These are phyloP conservation scores for Stramenopiles sp. DNA, from an alignment of 352 stramenopile species.

Conservation along the genomic window DNA sequence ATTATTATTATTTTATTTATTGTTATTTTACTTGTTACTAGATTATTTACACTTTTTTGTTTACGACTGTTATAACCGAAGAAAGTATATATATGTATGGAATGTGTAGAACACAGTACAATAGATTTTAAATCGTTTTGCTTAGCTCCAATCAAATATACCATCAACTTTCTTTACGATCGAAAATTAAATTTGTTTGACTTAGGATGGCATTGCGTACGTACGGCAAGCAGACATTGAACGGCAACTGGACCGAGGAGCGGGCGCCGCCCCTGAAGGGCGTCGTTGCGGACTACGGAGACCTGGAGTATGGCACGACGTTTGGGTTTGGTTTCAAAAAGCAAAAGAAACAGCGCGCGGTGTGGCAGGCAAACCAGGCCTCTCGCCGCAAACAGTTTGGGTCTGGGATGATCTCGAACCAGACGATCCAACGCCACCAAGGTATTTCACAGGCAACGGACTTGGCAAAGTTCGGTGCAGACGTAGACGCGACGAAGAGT, in stretches of 20 bases:
- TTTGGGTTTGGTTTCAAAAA: neutral
- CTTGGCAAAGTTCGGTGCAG: neutral
- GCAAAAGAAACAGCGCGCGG: neutral
- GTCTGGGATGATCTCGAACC: neutral
- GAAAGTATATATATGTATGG: too few relatives aligned
- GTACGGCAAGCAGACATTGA: neutral
- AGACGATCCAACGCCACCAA: neutral
- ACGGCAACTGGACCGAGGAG: neutral
- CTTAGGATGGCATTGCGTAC: neutral
- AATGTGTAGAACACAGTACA: too few relatives aligned
- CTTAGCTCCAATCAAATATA: too few relatives aligned
- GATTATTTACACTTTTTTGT: too few relatives aligned
- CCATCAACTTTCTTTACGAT: too few relatives aligned
- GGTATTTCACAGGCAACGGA: neutral
- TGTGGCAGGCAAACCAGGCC: neutral
- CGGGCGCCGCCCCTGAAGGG: neutral
- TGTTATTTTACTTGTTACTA: too few relatives aligned
- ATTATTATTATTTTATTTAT: too few relatives aligned
- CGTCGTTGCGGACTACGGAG: neutral
- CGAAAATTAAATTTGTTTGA: too few relatives aligned
- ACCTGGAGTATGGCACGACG: neutral
- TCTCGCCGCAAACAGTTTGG: neutral
- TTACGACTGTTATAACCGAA: too few relatives aligned
- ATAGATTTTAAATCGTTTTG: too few relatives aligned
- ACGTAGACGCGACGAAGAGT: neutral